These are phyloP conservation scores for Cytospora leucostoma DNA, from an alignment of 2,329 filamentous ascomycete species.

Conservation along the genomic window DNA sequence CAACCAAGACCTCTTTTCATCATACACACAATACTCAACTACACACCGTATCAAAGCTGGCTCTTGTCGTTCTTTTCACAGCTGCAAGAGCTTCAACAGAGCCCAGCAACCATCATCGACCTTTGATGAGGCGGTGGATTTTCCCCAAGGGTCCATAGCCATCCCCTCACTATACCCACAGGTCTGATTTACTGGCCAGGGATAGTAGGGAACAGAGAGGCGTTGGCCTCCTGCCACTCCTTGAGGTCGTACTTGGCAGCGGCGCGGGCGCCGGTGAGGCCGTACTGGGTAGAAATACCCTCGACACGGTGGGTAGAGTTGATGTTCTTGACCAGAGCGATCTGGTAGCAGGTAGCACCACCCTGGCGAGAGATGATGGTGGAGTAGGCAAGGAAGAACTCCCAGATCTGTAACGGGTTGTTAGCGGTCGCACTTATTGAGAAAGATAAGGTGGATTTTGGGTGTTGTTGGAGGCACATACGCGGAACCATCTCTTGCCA, in stretches of 20 bases:
- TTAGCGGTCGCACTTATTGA: not conserved
- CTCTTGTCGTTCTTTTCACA: not conserved
- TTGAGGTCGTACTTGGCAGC: constrained; percentile 40
- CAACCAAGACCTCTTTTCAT: not conserved
- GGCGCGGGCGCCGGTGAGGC: constrained; percentile 61
- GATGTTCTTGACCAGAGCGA: constrained; percentile 85
- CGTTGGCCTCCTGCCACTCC: constrained; percentile 38
- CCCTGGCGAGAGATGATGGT: constrained; percentile 85
- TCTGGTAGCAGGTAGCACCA: constrained; percentile 82
- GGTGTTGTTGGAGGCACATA: constrained; percentile 50
- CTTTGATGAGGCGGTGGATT: not conserved
- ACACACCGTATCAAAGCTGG: not conserved
- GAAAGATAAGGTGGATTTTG: too few relatives aligned
- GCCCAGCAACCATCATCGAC: not conserved
- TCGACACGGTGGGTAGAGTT: constrained; percentile 83
- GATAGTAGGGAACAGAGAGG: constrained; percentile 36
- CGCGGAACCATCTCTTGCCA: constrained; percentile 91
- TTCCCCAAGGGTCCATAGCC: not conserved
- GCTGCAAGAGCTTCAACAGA: not conserved
- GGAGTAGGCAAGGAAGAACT: constrained; percentile 85
- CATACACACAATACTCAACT: not conserved
- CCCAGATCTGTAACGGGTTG: constrained; percentile 70
- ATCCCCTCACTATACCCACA: not conserved
- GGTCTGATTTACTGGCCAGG: constrained; percentile 30
- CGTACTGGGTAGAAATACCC: constrained; percentile 69